Evolutionary conservation across 495 filamentous ascomycete genomes (phyloP), one percentile per base, ranked within the genome.

Genomic region (Tetracladium setigerum): DNA sequence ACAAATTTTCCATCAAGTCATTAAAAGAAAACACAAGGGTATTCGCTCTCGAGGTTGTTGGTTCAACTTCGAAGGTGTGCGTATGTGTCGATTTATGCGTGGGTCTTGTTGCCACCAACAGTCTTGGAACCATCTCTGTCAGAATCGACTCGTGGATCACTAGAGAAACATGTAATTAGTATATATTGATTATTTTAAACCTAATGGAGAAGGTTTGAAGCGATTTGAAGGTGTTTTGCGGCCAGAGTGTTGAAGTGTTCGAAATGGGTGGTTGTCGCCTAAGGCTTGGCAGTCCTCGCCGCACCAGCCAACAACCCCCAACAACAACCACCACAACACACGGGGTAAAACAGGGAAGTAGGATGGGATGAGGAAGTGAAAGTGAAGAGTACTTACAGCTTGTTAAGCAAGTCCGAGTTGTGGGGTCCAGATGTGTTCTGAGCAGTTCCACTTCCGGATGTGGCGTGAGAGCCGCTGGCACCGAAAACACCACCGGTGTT

Each of bases 341-440:
- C n/a, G n/a, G n/a, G n/a, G n/a, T n/a, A n/a, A n/a, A n/a, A n/a
- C n/a, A n/a, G n/a, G n/a, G n/a, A n/a, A n/a, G n/a, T n/a, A n/a
- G n/a, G n/a, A n/a, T n/a, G n/a, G n/a, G n/a, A n/a, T 55, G 30
- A 18, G 12, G 37, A 36, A 1, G 14, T 27, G 30, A 10, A 13
- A 15, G 41, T 6, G 24, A n/a, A 32, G 14, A 32, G n/a, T n/a
- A n/a, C 41, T 30, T 31, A 32, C 41, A 47, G 7, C 49, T 67
- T 62, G 57, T 67, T 69, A 24, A 53, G 41, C 1, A 61, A 30
- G 41, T 59, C 57, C 13, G 61, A 62, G 27, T 59, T 57, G 34
- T 69, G 71, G 4, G 66, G 72, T 10, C 68, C 66, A 35, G 57
- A 51, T 33, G 63, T 73, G 44, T 60, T 60, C 37, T 60, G 57